phyloP scores from a whole-genome alignment of 2,329 filamentous ascomycete genomes.

The Colletotrichum sp. region DNA sequence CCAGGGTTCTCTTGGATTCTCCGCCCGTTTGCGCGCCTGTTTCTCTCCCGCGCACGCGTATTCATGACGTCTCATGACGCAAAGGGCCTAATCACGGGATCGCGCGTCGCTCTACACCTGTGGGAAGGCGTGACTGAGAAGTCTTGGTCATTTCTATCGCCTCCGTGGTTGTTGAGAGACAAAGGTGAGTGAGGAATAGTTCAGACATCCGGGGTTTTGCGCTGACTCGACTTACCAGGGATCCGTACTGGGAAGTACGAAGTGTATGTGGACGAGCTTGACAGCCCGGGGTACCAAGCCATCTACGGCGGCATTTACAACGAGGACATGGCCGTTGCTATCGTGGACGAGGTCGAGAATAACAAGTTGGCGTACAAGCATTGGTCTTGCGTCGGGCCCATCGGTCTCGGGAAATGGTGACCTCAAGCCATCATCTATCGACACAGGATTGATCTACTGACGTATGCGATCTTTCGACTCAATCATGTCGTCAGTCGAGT shows the following conservation, averaged over 20 bases:
- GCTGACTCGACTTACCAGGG: background rate
- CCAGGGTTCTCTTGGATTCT: background rate
- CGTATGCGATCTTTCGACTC: too few relatives aligned
- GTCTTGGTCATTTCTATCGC: background rate
- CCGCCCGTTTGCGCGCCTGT: background rate
- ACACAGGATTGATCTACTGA: background rate
- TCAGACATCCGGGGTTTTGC: background rate
- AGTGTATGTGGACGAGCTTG: background rate
- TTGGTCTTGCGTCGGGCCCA: background rate
- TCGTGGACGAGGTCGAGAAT: background rate
- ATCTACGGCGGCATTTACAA: background rate
- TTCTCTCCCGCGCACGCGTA: background rate
- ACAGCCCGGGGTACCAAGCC: background rate
- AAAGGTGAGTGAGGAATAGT: background rate
- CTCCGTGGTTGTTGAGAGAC: background rate
- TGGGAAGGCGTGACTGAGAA: background rate
- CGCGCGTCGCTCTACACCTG: background rate
- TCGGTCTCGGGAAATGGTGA: background rate
- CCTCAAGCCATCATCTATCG: background rate
- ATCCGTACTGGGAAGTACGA: background rate
- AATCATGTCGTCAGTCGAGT: background rate
- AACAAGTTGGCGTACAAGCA: background rate
- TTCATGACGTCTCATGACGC: background rate
- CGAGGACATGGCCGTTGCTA: background rate
- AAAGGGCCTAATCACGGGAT: background rate